A percentile compares a stretch with the other conserved stretches of the same genome.
Conservation (phyloP, 495 filamentous ascomycete genomes). For the Gamarada debralockiae region DNA sequence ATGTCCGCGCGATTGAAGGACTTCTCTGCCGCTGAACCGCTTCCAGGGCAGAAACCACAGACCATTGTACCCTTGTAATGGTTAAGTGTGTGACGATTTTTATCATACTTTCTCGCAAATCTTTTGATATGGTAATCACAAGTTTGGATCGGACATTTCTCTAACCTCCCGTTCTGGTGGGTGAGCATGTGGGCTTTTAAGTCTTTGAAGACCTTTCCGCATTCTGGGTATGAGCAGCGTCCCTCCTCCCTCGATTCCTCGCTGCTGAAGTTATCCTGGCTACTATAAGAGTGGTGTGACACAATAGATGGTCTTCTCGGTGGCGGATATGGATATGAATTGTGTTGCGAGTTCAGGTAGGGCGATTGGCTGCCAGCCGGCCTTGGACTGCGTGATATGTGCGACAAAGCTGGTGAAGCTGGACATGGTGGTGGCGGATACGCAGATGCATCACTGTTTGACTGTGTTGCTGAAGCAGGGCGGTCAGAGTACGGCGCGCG, state of each 20-base stretch:
- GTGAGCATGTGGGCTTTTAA: conserved; percentile 95
- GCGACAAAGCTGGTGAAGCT: conserved; percentile 24
- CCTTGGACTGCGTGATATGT: conserved; percentile 23
- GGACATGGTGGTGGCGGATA: conserved; percentile 24
- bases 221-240: conserved; percentile 79
- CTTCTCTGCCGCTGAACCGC: conserved; percentile 90
- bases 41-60: conserved; percentile 93
- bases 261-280: conserved; percentile 39
- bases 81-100: conserved; percentile 95
- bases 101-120: conserved; percentile 97
- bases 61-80: conserved; percentile 99
- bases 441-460: conserved; percentile 15
- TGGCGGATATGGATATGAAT: conserved; percentile 26
- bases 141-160: conserved; percentile 91
- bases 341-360: conserved; percentile 26
- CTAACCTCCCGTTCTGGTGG: conserved; percentile 87
- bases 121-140: conserved; percentile 97
- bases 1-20: conserved; percentile 98
- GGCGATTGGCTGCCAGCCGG: conserved; percentile 28
- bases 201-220: conserved; percentile 89
- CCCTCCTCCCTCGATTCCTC: conserved; percentile 64
- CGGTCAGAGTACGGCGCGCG: conserved; percentile 28
- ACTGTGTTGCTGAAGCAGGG: conserved; percentile 17
- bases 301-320: conserved; percentile 17
- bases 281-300: conserved; percentile 22